Evolutionary conservation across 2,329 filamentous ascomycete species (phyloP), one percentile per base, ranked within the genome.

Genomic region (Talaromyces sp.): DNA sequence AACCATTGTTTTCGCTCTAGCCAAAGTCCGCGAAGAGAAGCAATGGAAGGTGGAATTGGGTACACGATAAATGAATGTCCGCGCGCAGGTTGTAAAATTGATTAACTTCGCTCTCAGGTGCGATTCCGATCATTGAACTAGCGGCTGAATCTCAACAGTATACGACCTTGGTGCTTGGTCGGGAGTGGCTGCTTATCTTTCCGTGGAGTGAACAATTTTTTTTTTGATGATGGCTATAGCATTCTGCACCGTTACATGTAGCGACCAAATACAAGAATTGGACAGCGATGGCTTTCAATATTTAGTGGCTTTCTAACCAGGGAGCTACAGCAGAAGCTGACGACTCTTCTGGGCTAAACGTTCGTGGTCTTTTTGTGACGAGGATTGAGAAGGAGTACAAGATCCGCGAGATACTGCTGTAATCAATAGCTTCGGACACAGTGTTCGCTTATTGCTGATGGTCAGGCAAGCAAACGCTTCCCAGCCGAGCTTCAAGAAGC

Each of bases 111-210:
- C 64, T 7, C 25, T 61, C 39, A 60, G 56, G 41, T 52, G 27
- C 15, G 31, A 68, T 3, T 25, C 49, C 49, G 3, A n/a, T 58
- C 19, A 11, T 58, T 17, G 41, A 15, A n/a, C 22, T 54, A 6
- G 69, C 69, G 17, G 25, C 72, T 13, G 72, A 63, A 31, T 59
- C 56, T 25, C 70, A 73, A 52, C 71, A 70, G 11, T 68, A 70
- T 56, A 66, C 70, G 11, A 69, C 70, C 22, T 47, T 74, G 50
- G 72, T 22, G 22, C 70, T 33, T 73, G 72, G 72, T 68, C 71
- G 1, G 72, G 70, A 37, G 66, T 71, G 37, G 68, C 71, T 27
- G 47, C 72, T 1, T 60, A 70, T 54, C 67, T 73, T 25, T 65
- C 70, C 0, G 71, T 72, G 67, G 67, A 43, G 68, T 62, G 43